These are phyloP conservation scores for Fraxinus greggii DNA, from an alignment of 305 asterid species.

Conservation along the genomic window DNA sequence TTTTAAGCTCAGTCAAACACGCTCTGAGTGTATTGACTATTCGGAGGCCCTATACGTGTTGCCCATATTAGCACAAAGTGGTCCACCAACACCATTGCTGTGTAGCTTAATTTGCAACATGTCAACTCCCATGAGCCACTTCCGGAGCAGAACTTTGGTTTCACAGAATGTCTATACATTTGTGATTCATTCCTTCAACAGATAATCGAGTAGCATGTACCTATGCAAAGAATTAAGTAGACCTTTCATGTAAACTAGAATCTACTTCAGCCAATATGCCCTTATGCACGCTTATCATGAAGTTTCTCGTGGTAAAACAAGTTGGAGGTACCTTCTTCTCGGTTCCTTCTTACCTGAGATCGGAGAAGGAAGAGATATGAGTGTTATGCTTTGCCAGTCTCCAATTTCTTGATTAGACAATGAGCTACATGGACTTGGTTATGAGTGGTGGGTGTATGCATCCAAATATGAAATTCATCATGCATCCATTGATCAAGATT, in stretches of 20 bases:
- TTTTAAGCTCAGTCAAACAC: slow-evolving; percentile 1
- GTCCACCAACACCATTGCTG: not conserved
- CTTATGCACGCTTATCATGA: not conserved
- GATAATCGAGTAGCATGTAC: slow-evolving; percentile 8
- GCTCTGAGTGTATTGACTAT: not conserved
- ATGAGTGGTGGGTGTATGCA: slow-evolving; percentile 3
- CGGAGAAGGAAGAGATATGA: not conserved
- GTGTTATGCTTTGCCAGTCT: not conserved
- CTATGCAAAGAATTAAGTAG: not conserved
- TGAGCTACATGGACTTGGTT: not conserved
- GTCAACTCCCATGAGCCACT: not conserved
- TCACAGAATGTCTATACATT: not conserved
- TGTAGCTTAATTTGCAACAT: slow-evolving; percentile 1
- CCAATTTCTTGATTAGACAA: slow-evolving; percentile 1
- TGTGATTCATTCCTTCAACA: not conserved
- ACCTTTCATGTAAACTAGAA: not conserved
- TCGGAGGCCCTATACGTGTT: not conserved
- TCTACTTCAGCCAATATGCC: not conserved
- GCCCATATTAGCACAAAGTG: slow-evolving; percentile 6
- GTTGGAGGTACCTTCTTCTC: not conserved
- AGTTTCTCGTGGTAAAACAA: not conserved
- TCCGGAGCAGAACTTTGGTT: not conserved
- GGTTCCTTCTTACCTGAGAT: not conserved
- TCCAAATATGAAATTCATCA: not conserved
- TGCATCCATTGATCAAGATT: slow-evolving; percentile 1